phyloP scores from a whole-genome alignment of 805 yeast genomes.

The Saturnispora kantuleensis region DNA sequence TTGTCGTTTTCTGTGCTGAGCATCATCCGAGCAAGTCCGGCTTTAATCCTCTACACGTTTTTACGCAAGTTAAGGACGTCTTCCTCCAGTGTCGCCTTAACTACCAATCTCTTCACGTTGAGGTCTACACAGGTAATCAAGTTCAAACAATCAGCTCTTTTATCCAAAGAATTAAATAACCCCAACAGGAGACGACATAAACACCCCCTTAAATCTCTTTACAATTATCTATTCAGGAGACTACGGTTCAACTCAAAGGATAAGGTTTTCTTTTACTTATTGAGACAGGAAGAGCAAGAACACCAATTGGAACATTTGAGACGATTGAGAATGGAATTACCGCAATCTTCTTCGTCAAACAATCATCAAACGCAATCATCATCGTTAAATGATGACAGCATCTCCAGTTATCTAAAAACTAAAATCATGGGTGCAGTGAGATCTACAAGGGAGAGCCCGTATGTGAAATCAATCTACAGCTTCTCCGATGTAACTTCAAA shows the following conservation, averaged over 20 bases:
- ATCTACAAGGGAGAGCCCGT: conserved; percentile 38
- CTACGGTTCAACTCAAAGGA: conserved; percentile 15
- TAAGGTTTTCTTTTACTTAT: conserved; percentile 21
- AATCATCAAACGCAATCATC: background rate
- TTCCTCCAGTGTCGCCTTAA: too few species aligned
- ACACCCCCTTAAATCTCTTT: background rate
- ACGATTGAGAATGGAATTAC: conserved; percentile 2
- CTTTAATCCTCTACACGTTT: background rate
- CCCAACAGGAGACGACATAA: too few species aligned
- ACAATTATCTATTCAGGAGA: background rate
- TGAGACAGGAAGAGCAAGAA: conserved; percentile 15
- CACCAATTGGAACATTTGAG: conserved; percentile 10
- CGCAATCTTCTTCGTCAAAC: background rate
- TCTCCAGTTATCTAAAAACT: conserved; percentile 25
- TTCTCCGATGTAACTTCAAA: conserved; percentile 12
- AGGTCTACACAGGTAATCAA: too few species aligned
- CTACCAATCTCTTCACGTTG: too few species aligned
- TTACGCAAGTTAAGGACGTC: too few species aligned
- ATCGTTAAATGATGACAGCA: conserved; percentile 14
- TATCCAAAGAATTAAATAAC: too few species aligned
- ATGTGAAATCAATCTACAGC: conserved; percentile 36
- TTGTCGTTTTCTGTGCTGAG: background rate
- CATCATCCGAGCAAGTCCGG: conserved; percentile 21
- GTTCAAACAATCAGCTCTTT: too few species aligned
- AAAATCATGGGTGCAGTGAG: conserved; percentile 39